A percentile compares a stretch with the other conserved stretches of the same genome.
Evolutionary conservation across 2,329 filamentous ascomycete species (phyloP).

Genomic region (Fusarium humuli): DNA sequence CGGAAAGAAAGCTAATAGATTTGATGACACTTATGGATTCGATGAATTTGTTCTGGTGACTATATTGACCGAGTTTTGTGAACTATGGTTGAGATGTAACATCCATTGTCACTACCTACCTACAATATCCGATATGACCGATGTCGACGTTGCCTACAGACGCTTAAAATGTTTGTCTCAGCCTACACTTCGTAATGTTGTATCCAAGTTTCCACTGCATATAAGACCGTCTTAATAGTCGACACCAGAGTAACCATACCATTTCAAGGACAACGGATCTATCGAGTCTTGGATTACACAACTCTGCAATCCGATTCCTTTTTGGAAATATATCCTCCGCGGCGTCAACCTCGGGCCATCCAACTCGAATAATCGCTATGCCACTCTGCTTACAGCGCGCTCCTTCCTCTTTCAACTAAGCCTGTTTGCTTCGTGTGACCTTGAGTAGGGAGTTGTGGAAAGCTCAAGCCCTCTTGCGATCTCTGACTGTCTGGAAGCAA

Average conservation of each 20-base stretch:
- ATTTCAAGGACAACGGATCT: not conserved
- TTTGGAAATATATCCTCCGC: not conserved
- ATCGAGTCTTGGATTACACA: slow-evolving; percentile 3
- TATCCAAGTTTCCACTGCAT: not conserved
- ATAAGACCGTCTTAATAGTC: not conserved
- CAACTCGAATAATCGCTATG: not conserved
- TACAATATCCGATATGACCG: not conserved
- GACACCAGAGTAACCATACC: not conserved
- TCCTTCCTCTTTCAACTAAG: slow-evolving; percentile 3
- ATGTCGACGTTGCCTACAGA: not conserved
- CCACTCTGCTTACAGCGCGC: not conserved
- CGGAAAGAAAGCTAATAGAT: slow-evolving; percentile 49
- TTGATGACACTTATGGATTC: slow-evolving; percentile 42
- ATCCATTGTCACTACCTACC: not conserved
- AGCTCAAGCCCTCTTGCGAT: not conserved
- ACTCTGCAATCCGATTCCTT: not conserved
- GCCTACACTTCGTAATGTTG: not conserved
- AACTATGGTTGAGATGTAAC: not conserved
- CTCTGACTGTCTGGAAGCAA: not conserved
- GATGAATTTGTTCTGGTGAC: slow-evolving; percentile 3
- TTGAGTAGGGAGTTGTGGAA: not conserved
- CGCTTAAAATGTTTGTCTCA: not conserved
- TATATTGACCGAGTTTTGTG: not conserved
- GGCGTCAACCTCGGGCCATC: not conserved
- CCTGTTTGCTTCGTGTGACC: slow-evolving; percentile 12